A percentile compares a stretch with the other conserved stretches of the same genome.
Conservation (phyloP, 371 early-diverging fungal species). For the Actinomucor elegans region DNA sequence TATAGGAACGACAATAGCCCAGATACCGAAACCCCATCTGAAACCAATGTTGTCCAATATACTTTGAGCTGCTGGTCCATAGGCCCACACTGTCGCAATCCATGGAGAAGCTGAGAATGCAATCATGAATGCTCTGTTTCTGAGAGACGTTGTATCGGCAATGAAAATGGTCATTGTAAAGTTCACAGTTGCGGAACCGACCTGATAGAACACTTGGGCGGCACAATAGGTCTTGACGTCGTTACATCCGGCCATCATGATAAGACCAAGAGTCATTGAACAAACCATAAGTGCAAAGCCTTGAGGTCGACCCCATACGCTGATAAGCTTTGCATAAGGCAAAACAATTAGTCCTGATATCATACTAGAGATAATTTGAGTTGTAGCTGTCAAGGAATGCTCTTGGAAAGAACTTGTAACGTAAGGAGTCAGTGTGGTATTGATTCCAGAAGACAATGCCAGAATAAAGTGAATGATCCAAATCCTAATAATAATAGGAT, state of each 20-base stretch:
- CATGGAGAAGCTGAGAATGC: constrained; percentile 18
- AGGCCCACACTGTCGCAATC: constrained; percentile 18
- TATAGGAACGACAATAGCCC: constrained; percentile 17
- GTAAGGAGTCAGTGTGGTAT: constrained; percentile 10
- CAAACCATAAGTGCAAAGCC: constrained; percentile 14
- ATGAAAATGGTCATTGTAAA: constrained; percentile 18
- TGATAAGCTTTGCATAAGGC: constrained; percentile 18
- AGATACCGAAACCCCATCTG: constrained; percentile 25
- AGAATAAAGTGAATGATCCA: constrained; percentile 16
- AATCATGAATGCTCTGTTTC: constrained; percentile 20
- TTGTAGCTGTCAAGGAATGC: constrained; percentile 20
- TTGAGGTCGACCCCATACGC: constrained; percentile 18
- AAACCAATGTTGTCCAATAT: constrained; percentile 18
- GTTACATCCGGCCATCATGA: constrained; percentile 22
- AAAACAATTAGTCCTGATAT: constrained; percentile 17
- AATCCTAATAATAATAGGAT: constrained; percentile 1
- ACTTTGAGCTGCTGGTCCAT: constrained; percentile 13
- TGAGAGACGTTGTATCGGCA: constrained; percentile 25
- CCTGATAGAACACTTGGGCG: constrained; percentile 17
- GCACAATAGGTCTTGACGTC: constrained; percentile 18
- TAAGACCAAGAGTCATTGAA: constrained; percentile 18
- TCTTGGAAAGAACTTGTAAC: constrained; percentile 11
- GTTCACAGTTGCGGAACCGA: constrained; percentile 8
- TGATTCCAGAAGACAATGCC: constrained; percentile 17
- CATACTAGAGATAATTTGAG: constrained; percentile 14